These are phyloP conservation scores for Aspergillus udagawae DNA, from an alignment of 2,329 filamentous ascomycete species.

Conservation along the genomic window DNA sequence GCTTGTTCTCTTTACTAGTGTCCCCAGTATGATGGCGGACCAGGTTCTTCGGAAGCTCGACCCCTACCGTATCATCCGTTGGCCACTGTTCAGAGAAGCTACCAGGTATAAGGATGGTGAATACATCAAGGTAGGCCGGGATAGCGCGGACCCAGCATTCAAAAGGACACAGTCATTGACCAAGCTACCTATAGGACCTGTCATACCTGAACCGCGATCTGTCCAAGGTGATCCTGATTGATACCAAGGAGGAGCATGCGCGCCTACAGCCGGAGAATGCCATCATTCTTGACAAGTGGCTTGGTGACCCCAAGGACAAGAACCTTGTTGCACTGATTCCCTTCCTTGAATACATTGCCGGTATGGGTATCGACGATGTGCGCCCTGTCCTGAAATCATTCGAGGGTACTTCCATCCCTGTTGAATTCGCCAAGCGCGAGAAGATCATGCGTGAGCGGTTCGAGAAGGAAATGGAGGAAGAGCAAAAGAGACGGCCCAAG, in stretches of 20 bases:
- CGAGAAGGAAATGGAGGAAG: conserved; percentile 68
- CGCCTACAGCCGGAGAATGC: conserved; percentile 94
- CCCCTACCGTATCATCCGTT: conserved; percentile 90
- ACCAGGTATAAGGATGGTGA: conserved; percentile 95
- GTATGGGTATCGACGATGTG: conserved; percentile 86
- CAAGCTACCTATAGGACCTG: conserved; percentile 63
- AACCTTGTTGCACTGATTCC: conserved; percentile 86
- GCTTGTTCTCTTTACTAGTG: conserved; percentile 88
- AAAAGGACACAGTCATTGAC: conserved; percentile 3
- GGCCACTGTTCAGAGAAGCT: conserved; percentile 93
- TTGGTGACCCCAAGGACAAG: conserved; percentile 74
- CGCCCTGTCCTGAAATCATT: conserved; percentile 83
- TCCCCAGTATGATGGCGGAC: conserved; percentile 79
- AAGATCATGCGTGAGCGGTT: conserved; percentile 81
- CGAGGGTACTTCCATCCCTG: conserved; percentile 81
- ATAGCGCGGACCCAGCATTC: neutral
- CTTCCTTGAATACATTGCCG: conserved; percentile 95
- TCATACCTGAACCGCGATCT: conserved; percentile 95
- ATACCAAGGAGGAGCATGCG: conserved; percentile 78
- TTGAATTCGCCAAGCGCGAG: conserved; percentile 85
- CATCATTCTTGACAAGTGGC: conserved; percentile 87
- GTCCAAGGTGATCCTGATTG: conserved; percentile 90
- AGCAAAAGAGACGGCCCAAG: conserved; percentile 60
- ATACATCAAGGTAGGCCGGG: conserved; percentile 75
- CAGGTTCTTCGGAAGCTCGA: conserved; percentile 90